Percentiles rank a stretch among this genome's conserved stretches.
phyloP scores from a whole-genome alignment of 2,329 filamentous ascomycete species.

The Colletotrichum sp. region DNA sequence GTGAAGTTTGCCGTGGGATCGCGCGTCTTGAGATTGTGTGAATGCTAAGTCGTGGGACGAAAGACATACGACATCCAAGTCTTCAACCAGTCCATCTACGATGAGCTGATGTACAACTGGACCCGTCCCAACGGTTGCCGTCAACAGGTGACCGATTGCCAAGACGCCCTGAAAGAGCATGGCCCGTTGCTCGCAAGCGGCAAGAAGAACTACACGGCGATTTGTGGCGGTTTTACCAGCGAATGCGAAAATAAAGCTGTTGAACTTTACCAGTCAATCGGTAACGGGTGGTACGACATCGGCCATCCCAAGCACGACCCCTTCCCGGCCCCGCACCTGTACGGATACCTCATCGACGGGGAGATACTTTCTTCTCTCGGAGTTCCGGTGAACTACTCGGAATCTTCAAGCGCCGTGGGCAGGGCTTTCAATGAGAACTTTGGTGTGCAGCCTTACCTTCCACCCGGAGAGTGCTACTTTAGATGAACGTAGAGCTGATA shows the following conservation, averaged over 20 bases:
- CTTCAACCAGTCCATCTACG: constrained; percentile 42
- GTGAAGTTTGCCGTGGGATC: background rate
- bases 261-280: constrained; percentile 8
- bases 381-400: constrained; percentile 61
- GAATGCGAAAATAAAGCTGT: constrained; percentile 28
- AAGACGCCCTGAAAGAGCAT: constrained; percentile 35
- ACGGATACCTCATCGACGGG: constrained; percentile 22
- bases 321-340: constrained; percentile 19
- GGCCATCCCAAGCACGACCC: constrained; percentile 21
- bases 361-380: constrained; percentile 64
- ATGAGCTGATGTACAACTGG: constrained; percentile 36
- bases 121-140: constrained; percentile 51
- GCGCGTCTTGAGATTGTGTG: background rate
- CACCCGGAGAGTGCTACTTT: background rate
- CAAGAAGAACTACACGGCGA: background rate
- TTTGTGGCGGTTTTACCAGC: constrained; percentile 5
- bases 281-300: constrained; percentile 24
- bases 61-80: constrained; percentile 64
- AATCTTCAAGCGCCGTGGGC: constrained; percentile 10
- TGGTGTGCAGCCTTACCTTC: background rate
- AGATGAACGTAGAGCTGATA: background rate
- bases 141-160: constrained; percentile 58
- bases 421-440: background rate
- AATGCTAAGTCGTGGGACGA: background rate
- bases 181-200: constrained; percentile 26